Base-by-base conservation (phyloP, 768 basidiomycete species). In the Hericium alpestre region DNA sequence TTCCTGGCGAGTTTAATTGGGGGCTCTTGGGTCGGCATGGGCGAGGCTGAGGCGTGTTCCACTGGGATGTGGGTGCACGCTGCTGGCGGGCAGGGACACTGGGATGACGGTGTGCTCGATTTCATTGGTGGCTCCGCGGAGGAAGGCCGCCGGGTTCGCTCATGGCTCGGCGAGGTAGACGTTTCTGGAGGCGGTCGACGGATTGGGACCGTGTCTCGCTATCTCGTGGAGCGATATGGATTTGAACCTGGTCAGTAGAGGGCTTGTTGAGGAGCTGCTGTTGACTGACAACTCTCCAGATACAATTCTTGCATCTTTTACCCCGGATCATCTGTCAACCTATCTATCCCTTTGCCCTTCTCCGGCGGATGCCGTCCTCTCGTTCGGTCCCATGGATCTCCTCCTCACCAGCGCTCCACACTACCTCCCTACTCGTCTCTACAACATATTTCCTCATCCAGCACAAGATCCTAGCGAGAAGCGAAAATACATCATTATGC, bases 131-230 rank as follows among this genome's bases (percentile, higher is more conserved):
- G 90, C 0, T 83, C 80, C 58, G 71, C 81, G 53, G 87, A 90
- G 59, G 88, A 88, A 63, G 87, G 82, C 2, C 72, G 82, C 61
- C 73, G 83, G 48, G 83, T 92, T 47, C 76, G 85, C 62, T 80
- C 80, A 3, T 89, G 89, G 87, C 72, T 93, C 6, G 90, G 90
- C n/a, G 87, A 88, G 37, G 90, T 90, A 10, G 87, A 90, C 63
- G 66, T 76, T 38, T 79, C 80, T 11, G 82, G 83, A 47, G 86
- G 82, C 12, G 79, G 81, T 18, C 73, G 82, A 58, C 79, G 82
- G 48, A 72, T 79, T 2, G 87, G 86, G 7, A 82, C 76, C 57
- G 73, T 91, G 20, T 83, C 86, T 2, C 74, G 83, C 65, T 92
- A 90, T 65, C 76, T 91, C 43, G 82, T 83, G 32, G 88, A 91